A percentile compares a stretch with the other conserved stretches of the same genome.
Conservation (phyloP, 371 early-diverging fungal genomes). For the Dinochytrium kinnereticum region DNA sequence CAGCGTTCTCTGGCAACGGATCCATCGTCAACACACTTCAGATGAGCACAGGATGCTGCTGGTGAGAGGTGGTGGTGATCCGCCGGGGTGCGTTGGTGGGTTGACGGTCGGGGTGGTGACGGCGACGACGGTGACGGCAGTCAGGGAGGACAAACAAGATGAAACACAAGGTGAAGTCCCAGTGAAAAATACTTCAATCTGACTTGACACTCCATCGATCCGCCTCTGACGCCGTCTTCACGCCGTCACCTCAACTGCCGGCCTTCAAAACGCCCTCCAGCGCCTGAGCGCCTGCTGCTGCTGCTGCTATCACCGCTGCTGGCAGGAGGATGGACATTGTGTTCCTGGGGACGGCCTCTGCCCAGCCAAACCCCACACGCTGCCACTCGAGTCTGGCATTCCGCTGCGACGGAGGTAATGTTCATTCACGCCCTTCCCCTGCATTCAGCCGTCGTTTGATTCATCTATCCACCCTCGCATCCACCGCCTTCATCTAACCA, state of each 20-base stretch:
- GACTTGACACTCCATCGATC: too few species aligned
- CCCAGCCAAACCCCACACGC: slow-evolving; percentile 71
- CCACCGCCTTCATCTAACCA: not conserved
- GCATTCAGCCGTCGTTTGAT: too few species aligned
- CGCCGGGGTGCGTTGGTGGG: too few species aligned
- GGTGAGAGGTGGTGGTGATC: too few species aligned
- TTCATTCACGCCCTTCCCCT: too few species aligned
- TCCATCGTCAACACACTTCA: too few species aligned
- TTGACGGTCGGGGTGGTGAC: not conserved
- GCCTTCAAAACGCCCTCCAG: too few species aligned
- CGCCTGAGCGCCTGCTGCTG: too few species aligned
- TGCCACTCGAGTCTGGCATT: slow-evolving; percentile 72
- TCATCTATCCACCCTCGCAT: not conserved
- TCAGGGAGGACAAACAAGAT: not conserved
- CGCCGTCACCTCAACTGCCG: too few species aligned
- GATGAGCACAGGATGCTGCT: too few species aligned
- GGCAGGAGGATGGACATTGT: slow-evolving; percentile 57
- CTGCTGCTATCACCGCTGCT: too few species aligned
- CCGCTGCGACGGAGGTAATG: slow-evolving; percentile 46
- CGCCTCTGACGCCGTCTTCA: not conserved
- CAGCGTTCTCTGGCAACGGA: too few species aligned
- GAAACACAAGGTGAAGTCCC: not conserved
- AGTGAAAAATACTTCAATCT: not conserved
- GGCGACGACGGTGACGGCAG: not conserved
- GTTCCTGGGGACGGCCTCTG: slow-evolving; percentile 73